Evolutionary conservation across 2,329 filamentous ascomycete species (phyloP).

Genomic region (Fonsecaea pedrosoi): DNA sequence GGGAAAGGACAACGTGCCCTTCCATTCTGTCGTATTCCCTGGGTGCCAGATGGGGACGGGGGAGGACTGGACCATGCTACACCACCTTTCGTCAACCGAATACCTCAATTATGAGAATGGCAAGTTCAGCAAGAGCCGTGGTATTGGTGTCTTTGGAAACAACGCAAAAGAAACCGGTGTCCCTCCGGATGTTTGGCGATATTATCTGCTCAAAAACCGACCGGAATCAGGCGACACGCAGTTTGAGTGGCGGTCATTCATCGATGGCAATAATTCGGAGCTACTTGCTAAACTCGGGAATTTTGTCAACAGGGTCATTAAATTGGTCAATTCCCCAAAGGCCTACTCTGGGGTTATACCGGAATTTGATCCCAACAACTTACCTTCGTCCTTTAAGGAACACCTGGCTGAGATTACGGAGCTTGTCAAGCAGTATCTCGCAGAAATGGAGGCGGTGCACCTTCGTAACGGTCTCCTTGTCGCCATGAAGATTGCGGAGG

Average conservation of each 20-base stretch:
- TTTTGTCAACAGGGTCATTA: slow-evolving; percentile 75
- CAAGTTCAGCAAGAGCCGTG: slow-evolving; percentile 92
- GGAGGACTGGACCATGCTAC: slow-evolving; percentile 87
- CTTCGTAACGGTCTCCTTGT: slow-evolving; percentile 62
- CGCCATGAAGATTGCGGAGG: slow-evolving; percentile 63
- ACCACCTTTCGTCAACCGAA: slow-evolving; percentile 87
- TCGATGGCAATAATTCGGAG: slow-evolving; percentile 85
- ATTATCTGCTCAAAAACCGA: slow-evolving; percentile 83
- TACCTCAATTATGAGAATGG: slow-evolving; percentile 87
- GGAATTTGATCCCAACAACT: slow-evolving; percentile 54
- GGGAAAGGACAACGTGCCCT: slow-evolving; percentile 88
- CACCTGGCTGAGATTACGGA: slow-evolving; percentile 58
- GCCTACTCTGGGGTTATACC: slow-evolving; percentile 72
- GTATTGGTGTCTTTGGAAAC: slow-evolving; percentile 89
- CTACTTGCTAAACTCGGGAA: slow-evolving; percentile 77
- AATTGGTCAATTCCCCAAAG: slow-evolving; percentile 74
- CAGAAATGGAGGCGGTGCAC: slow-evolving; percentile 66
- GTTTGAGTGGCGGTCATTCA: slow-evolving; percentile 87
- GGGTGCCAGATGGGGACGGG: slow-evolving; percentile 82
- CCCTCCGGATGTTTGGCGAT: slow-evolving; percentile 87
- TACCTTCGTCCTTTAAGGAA: slow-evolving; percentile 50
- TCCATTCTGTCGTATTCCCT: slow-evolving; percentile 92
- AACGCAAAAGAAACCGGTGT: slow-evolving; percentile 87
- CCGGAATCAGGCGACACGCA: slow-evolving; percentile 87
- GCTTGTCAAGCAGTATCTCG: slow-evolving; percentile 62